Base-by-base conservation (phyloP, 768 basidiomycete species). In the Myochromella boudieri region DNA sequence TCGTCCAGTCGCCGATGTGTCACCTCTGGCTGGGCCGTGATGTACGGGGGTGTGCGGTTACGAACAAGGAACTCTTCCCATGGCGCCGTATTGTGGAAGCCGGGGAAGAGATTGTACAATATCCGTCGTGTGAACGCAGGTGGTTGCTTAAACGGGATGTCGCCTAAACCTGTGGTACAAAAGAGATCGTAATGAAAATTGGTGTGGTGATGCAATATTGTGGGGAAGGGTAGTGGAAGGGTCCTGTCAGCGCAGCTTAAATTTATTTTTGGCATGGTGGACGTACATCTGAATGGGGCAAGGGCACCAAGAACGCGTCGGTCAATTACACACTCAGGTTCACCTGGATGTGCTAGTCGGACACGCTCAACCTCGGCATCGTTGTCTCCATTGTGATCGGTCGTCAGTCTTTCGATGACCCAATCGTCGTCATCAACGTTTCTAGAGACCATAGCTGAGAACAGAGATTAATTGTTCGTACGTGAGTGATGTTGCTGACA, bases 81-180 rank as follows among this genome's bases (percentile, higher is more conserved):
- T 40, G 69, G 79, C 1, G 78, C 77, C 32, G 69, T 81, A 46
- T 82, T 76, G 46, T 76, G 74, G 56, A 80, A 77, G 10, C 82
- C 83, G 12, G 82, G 81, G 46, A 77, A 74, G 33, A 85, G 69
- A 58, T 84, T 84, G 60, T 84, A 84, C 11, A 86, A 65, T 34
- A 86, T 78, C 9, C 81, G 77, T 31, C 82, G 71, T 15, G 81
- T 85, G 60, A 85, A 85, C 26, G 70, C 72, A 20, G 83, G 80
- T n/a, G 82, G 82, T 49, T 85, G 84, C 63, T 86, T 86, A 68
- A 85, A 86, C 28, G 82, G 81, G 47, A 81, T 78, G 55, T 86
- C 84, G 17, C 84, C 84, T 42, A 86, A 71, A 61, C 82, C 84
- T 85, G 59, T 17, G 42, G 37, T n/a, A 38, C 14, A 34, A n/a